These are phyloP conservation scores for Xylariaceae sp. DNA, from an alignment of 2,329 filamentous ascomycete genomes.

Conservation along the genomic window DNA sequence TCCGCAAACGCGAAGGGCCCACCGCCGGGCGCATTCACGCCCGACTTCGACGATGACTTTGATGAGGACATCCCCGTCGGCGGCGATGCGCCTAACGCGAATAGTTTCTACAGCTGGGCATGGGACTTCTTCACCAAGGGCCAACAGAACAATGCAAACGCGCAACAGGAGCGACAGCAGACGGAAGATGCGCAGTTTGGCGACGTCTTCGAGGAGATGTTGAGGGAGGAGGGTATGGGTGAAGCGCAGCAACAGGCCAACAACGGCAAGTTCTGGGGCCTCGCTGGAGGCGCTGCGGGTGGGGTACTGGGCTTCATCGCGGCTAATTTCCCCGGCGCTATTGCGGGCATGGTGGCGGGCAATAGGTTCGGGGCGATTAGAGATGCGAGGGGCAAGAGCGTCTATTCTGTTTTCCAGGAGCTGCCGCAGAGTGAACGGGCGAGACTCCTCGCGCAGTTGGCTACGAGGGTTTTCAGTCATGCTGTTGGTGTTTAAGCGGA, in stretches of 20 bases:
- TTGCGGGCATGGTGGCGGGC: slow-evolving; percentile 88
- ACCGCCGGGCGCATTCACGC: slow-evolving; percentile 36
- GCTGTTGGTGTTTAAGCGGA: slow-evolving; percentile 56
- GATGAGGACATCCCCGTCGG: slow-evolving; percentile 35
- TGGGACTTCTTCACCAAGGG: slow-evolving; percentile 55
- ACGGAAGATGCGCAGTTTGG: slow-evolving; percentile 79
- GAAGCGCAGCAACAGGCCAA: slow-evolving; percentile 56
- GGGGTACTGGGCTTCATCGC: slow-evolving; percentile 93
- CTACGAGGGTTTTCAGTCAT: slow-evolving; percentile 80
- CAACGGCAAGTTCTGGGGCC: slow-evolving; percentile 77
- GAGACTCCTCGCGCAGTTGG: slow-evolving; percentile 76
- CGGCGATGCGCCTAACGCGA: slow-evolving; percentile 38
- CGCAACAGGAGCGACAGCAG: slow-evolving; percentile 43
- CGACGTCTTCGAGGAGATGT: slow-evolving; percentile 86
- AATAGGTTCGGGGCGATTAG: slow-evolving; percentile 87
- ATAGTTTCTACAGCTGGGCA: slow-evolving; percentile 68
- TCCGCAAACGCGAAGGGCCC: slow-evolving; percentile 33
- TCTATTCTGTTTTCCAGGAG: slow-evolving; percentile 86
- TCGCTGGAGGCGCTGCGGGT: slow-evolving; percentile 81
- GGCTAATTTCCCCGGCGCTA: slow-evolving; percentile 81
- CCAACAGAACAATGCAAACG: slow-evolving; percentile 31
- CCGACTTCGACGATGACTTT: slow-evolving; percentile 46
- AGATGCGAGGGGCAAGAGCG: slow-evolving; percentile 89
- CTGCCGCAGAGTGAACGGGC: slow-evolving; percentile 79
- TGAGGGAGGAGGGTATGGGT: slow-evolving; percentile 79